Base-by-base conservation (phyloP, 179 eudicot species). In the Actinidia chinensis region DNA sequence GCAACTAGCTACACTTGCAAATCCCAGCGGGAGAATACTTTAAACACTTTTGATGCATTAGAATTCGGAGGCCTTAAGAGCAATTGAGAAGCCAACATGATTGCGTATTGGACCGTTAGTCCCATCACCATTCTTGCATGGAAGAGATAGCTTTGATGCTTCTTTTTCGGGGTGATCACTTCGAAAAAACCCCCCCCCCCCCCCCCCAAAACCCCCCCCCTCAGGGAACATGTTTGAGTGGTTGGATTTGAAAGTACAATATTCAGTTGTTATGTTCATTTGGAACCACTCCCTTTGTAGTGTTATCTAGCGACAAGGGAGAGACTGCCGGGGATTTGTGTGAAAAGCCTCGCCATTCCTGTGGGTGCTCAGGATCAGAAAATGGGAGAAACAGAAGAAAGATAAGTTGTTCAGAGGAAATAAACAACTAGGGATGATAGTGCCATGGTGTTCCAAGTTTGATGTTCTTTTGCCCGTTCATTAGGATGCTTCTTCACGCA, bases 401-500 rank as follows among this genome's bases (percentile, higher is more conserved):
- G 12, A 5, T 77, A 11, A 63, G 83, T 47, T 79, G 73, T 13
- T 7, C 11, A 20, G 77, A 83, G 1, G 83, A 83, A n/a, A 17
- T 87, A 23, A 75, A 40, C 44, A 60, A 11, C 5, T 44, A 20
- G 90, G 90, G 13, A 70, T 56, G 70, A 74, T 87, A 20, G 87
- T 87, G 51, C 47, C 73, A 2, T 87, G 90, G 88, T 87, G 90
- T 69, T 76, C 83, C 4, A 88, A 87, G 63, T 59, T 87, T 8
- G 83, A 79, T 71, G 90, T 85, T 43, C 79, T 87, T 40, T 48
- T 68, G 25, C 88, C 79, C 63, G 52, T 0, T 79, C 88, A 6
- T 4, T 87, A 52, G 90, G 88, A 15, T 87, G 90, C 63, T 87
- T 87, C 55, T 76, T 87, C 74, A 85, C 75, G 11, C 88, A 85